Percentiles rank a stretch among this genome's conserved stretches.
Evolutionary conservation across 148 eudicot genomes (phyloP).

Genomic region (Silene uniflora): DNA sequence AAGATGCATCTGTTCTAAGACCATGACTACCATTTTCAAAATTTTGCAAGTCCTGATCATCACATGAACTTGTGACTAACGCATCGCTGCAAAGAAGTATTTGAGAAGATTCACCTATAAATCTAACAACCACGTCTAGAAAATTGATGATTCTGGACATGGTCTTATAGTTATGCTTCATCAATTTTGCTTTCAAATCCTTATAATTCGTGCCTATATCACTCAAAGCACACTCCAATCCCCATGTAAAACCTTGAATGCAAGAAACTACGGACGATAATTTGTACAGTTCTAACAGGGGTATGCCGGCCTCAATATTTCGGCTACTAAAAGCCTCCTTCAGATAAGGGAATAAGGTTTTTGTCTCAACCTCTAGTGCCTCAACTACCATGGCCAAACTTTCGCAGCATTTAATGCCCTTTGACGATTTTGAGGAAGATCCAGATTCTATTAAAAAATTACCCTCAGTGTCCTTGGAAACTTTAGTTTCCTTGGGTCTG

Average conservation of each 20-base stretch:
- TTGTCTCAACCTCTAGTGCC: slow-evolving; percentile 42
- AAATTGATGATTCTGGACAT: slow-evolving; percentile 40
- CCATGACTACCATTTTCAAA: slow-evolving; percentile 20
- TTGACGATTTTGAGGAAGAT: slow-evolving; percentile 18
- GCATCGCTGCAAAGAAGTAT: slow-evolving; percentile 41
- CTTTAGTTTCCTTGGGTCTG: slow-evolving; percentile 19
- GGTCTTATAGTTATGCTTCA: slow-evolving; percentile 32
- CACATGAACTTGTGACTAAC: slow-evolving; percentile 13
- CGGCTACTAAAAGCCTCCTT: slow-evolving; percentile 24
- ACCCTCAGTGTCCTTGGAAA: slow-evolving; percentile 13
- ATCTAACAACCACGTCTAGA: slow-evolving; percentile 36
- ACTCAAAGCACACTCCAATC: slow-evolving; percentile 55
- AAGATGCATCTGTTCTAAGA: too few species aligned
- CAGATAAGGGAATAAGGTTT: slow-evolving; percentile 20
- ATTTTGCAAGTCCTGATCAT: slow-evolving; percentile 24
- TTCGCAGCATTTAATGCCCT: slow-evolving; percentile 34
- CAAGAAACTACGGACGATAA: slow-evolving; percentile 52
- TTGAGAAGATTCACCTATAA: slow-evolving; percentile 31
- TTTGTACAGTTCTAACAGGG: slow-evolving; percentile 34
- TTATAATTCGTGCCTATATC: slow-evolving; percentile 25
- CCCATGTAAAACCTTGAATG: slow-evolving; percentile 66
- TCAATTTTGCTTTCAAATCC: slow-evolving; percentile 32
- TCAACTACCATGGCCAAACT: slow-evolving; percentile 41
- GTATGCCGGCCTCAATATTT: slow-evolving; percentile 15
- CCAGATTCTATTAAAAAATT: slow-evolving; percentile 15